phyloP scores from a whole-genome alignment of 805 yeast species.

The Clavispora asparagi region DNA sequence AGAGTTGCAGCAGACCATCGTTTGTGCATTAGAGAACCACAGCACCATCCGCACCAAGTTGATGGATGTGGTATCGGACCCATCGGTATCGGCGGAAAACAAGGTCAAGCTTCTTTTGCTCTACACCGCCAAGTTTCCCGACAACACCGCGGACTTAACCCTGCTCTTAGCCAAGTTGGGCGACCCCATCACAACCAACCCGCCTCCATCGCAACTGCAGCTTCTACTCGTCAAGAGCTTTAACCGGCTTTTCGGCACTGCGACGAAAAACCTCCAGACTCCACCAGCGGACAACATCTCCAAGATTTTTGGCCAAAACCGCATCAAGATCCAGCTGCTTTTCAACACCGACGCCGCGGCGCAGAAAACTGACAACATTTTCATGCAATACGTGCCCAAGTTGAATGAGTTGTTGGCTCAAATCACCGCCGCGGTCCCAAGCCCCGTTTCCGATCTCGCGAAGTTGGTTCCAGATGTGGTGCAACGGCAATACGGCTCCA shows the following conservation, averaged over 20 bases:
- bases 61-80: constrained; percentile 44
- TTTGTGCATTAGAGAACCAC: constrained; percentile 44
- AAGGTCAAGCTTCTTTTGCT: constrained; percentile 72
- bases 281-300: constrained; percentile 17
- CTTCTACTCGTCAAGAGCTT: constrained; percentile 26
- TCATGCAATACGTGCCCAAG: constrained; percentile 87
- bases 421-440: constrained; percentile 9
- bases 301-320: constrained; percentile 28
- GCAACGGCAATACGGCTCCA: constrained; percentile 21
- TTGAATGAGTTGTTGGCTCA: constrained; percentile 40
- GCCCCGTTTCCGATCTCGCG: constrained; percentile 13
- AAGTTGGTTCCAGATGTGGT: constrained; percentile 38
- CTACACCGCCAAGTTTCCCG: constrained; percentile 69
- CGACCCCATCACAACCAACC: constrained; percentile 25
- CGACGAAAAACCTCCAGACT: constrained; percentile 5
- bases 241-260: constrained; percentile 11
- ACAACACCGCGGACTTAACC: constrained; percentile 19
- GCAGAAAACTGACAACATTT: constrained; percentile 57
- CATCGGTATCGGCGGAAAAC: constrained; percentile 42
- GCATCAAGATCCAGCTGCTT: constrained; percentile 25
- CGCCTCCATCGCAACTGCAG: constrained; percentile 31
- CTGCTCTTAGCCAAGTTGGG: constrained; percentile 22
- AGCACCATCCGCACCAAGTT: constrained; percentile 45
- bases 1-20: constrained; percentile 83
- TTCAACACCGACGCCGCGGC: constrained; percentile 19